Conservation (phyloP, 352 stramenopile species). For the Globisporangium yorkense region DNA sequence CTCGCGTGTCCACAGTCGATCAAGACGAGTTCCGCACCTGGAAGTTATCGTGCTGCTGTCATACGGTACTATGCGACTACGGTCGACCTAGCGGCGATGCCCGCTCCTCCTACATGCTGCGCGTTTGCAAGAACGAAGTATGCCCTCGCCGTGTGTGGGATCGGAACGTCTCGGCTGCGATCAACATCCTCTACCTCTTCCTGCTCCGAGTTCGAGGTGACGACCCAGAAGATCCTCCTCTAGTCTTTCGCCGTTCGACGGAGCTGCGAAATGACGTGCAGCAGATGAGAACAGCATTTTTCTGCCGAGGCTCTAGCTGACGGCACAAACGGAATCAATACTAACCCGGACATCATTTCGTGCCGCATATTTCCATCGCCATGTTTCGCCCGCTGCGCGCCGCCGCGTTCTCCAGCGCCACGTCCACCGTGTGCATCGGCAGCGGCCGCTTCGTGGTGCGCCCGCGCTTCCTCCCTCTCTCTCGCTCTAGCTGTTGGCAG, state of each 20-base stretch:
- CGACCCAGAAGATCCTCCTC: no score
- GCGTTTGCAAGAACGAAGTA: background rate
- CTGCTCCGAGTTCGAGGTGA: no score
- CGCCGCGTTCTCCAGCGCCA: conserved; percentile 18
- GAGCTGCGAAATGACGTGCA: no score
- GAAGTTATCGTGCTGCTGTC: background rate
- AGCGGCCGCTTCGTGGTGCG: conserved; percentile 63
- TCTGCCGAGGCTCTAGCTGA: no score
- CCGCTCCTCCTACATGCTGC: background rate
- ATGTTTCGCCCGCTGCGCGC: conserved; percentile 24
- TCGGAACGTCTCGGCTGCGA: background rate
- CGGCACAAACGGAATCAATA: no score
- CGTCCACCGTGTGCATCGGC: conserved; percentile 52
- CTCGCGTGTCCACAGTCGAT: background rate
- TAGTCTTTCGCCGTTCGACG: no score
- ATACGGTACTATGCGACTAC: background rate
- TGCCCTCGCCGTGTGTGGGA: background rate
- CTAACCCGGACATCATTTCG: no score
- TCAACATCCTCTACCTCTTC: background rate
- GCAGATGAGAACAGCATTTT: no score
- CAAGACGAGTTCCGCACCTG: background rate
- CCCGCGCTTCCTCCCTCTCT: conserved; percentile 6
- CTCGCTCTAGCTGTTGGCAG: background rate
- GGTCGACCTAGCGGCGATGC: no score
- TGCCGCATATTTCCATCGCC: background rate